phyloP scores from a whole-genome alignment of 192 early-diverging fungal species.

The Podila verticillata region DNA sequence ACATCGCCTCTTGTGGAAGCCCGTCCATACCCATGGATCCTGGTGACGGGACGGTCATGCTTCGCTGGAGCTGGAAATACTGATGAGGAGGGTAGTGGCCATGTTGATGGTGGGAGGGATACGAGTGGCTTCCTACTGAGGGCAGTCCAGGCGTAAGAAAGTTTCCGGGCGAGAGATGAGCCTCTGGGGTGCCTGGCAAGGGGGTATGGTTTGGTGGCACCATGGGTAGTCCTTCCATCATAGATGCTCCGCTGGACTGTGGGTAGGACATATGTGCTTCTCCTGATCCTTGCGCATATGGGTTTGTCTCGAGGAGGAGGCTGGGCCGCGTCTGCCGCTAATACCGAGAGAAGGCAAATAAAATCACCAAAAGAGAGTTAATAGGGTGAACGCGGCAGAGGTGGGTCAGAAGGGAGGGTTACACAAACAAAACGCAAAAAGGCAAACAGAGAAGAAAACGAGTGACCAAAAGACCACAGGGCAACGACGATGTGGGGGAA shows the following conservation, averaged over 20 bases:
- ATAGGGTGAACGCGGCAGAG: no score
- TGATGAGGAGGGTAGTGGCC: background rate
- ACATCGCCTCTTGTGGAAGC: background rate
- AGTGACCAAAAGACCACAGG: no score
- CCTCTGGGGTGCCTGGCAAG: background rate
- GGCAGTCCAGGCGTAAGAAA: background rate
- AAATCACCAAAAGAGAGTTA: background rate
- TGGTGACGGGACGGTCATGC: background rate
- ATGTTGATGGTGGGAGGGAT: conserved; percentile 1
- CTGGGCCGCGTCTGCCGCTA: background rate
- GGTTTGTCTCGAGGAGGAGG: background rate
- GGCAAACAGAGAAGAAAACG: no score
- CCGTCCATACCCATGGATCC: background rate
- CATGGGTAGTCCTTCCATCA: background rate
- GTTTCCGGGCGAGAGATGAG: background rate
- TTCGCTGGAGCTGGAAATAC: conserved; percentile 1
- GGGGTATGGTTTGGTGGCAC: background rate
- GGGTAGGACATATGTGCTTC: background rate
- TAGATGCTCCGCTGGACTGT: background rate
- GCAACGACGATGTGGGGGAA: no score
- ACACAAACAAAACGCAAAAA: no score
- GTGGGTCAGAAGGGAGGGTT: no score
- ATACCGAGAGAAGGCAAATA: background rate
- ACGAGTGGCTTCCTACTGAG: background rate
- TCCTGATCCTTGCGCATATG: background rate